These are phyloP conservation scores for Paecilomyces fulvus DNA, from an alignment of 2,329 filamentous ascomycete genomes.

Conservation along the genomic window DNA sequence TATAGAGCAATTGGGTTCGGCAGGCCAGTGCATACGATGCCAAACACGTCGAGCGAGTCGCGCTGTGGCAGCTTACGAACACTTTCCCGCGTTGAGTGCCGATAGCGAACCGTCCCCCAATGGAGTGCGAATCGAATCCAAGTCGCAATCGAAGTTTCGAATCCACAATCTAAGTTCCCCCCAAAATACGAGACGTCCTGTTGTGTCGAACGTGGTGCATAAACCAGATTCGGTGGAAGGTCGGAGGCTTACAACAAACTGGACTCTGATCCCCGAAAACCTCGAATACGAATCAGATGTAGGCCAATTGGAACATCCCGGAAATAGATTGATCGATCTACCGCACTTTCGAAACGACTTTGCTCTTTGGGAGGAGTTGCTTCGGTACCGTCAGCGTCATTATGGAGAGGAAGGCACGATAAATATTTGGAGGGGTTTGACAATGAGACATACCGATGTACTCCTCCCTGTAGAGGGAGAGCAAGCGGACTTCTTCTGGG, in stretches of 20 bases:
- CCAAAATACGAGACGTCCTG: constrained; percentile 1
- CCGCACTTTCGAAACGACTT: constrained; percentile 25
- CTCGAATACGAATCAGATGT: constrained; percentile 37
- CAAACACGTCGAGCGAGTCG: constrained; percentile 13
- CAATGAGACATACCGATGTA: constrained; percentile 19
- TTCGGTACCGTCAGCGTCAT: constrained; percentile 35
- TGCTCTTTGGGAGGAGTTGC: constrained; percentile 37
- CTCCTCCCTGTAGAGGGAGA: constrained; percentile 28
- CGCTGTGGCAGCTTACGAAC: constrained; percentile 2
- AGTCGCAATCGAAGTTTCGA: constrained; percentile 12
- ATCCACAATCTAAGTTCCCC: constrained; percentile 21
- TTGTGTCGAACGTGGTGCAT: constrained; percentile 1
- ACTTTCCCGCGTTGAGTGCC: constrained; percentile 1
- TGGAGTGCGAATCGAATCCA: background rate
- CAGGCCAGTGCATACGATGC: constrained; percentile 20
- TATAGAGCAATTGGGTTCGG: constrained; percentile 23
- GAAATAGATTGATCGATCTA: constrained; percentile 31
- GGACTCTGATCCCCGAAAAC: constrained; percentile 23
- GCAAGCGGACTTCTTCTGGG: constrained; percentile 34
- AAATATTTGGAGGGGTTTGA: constrained; percentile 34
- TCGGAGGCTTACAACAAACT: constrained; percentile 6
- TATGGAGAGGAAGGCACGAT: constrained; percentile 35
- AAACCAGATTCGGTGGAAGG: background rate
- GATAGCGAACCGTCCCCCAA: constrained; percentile 1
- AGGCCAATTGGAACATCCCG: constrained; percentile 24